Percentiles rank a stretch among this genome's conserved stretches.
These are phyloP conservation scores for Pseudohalonectria lignicola DNA, from an alignment of 2,329 filamentous ascomycete species.

Conservation along the genomic window DNA sequence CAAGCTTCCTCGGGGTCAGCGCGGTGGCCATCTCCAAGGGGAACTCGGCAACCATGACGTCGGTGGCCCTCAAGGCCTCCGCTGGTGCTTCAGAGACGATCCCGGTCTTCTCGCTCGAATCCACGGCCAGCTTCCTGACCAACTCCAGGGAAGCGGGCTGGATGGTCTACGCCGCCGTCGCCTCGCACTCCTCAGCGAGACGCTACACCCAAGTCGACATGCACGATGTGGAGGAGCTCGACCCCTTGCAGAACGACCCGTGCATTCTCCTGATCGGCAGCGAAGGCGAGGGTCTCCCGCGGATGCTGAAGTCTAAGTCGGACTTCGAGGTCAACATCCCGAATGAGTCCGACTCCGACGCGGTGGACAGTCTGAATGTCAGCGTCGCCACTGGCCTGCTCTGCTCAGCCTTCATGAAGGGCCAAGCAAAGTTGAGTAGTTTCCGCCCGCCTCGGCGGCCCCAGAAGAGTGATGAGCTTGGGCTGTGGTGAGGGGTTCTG, in stretches of 20 bases:
- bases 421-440: slow-evolving; percentile 14
- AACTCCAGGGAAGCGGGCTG: slow-evolving; percentile 62
- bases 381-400: slow-evolving; percentile 77
- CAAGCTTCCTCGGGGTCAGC: slow-evolving; percentile 82
- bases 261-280: slow-evolving; percentile 75
- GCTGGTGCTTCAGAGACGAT: slow-evolving; percentile 79
- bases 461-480: slow-evolving; percentile 1
- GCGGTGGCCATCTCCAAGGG: slow-evolving; percentile 68
- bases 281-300: slow-evolving; percentile 65
- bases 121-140: slow-evolving; percentile 59
- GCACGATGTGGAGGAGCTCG: slow-evolving; percentile 33
- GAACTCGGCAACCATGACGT: slow-evolving; percentile 62
- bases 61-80: slow-evolving; percentile 76
- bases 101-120: slow-evolving; percentile 57
- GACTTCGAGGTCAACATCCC: slow-evolving; percentile 58
- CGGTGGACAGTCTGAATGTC: slow-evolving; percentile 86
- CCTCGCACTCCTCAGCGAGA: slow-evolving; percentile 24
- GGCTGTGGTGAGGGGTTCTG: slow-evolving; percentile 10
- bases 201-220: slow-evolving; percentile 34
- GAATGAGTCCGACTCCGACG: slow-evolving; percentile 32
- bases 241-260: slow-evolving; percentile 49
- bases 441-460: neutral
- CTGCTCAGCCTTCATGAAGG: slow-evolving; percentile 54
- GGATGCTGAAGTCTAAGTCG: slow-evolving; percentile 51
- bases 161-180: slow-evolving; percentile 70